A percentile compares a stretch with the other conserved stretches of the same genome.
These are phyloP conservation scores for Phytomonas francai DNA, from an alignment of 208 protist species.

Conservation along the genomic window DNA sequence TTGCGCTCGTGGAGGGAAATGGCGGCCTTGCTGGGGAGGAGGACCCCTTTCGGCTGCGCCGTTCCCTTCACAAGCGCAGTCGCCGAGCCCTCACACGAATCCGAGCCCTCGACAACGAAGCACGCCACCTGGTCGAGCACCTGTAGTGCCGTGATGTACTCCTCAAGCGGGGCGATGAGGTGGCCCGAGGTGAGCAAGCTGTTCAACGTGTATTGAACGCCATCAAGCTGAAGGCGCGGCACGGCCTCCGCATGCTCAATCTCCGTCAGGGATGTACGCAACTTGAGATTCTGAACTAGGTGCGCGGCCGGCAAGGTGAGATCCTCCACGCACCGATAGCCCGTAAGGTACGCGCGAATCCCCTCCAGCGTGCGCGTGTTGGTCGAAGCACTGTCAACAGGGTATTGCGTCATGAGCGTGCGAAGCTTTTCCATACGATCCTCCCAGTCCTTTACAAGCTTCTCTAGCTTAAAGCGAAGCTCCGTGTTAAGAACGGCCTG, in stretches of 20 bases:
- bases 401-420: slow-evolving; percentile 28
- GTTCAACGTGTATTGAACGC: slow-evolving; percentile 51
- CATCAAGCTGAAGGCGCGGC: slow-evolving; percentile 29
- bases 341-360: slow-evolving; percentile 34
- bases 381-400: slow-evolving; percentile 24
- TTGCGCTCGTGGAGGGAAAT: slow-evolving; percentile 65
- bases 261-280: slow-evolving; percentile 24
- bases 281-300: slow-evolving; percentile 28
- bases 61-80: background rate
- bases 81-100: slow-evolving; percentile 12
- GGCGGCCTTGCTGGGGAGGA: slow-evolving; percentile 44
- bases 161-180: slow-evolving; percentile 53
- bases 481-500: slow-evolving; percentile 70
- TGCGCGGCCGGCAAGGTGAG: slow-evolving; percentile 25
- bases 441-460: slow-evolving; percentile 34
- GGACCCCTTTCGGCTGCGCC: slow-evolving; percentile 12
- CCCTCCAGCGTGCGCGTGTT: slow-evolving; percentile 29
- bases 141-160: slow-evolving; percentile 37
- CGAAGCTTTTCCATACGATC: slow-evolving; percentile 33
- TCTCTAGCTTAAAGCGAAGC: slow-evolving; percentile 53
- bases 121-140: slow-evolving; percentile 27
- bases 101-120: background rate
- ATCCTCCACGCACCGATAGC: slow-evolving; percentile 58
- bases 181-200: slow-evolving; percentile 46
- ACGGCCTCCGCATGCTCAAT: slow-evolving; percentile 25